Evolutionary conservation across 352 stramenopile genomes (phyloP), one percentile per base, ranked within the genome.

Genomic region (Pythium coloratum): DNA sequence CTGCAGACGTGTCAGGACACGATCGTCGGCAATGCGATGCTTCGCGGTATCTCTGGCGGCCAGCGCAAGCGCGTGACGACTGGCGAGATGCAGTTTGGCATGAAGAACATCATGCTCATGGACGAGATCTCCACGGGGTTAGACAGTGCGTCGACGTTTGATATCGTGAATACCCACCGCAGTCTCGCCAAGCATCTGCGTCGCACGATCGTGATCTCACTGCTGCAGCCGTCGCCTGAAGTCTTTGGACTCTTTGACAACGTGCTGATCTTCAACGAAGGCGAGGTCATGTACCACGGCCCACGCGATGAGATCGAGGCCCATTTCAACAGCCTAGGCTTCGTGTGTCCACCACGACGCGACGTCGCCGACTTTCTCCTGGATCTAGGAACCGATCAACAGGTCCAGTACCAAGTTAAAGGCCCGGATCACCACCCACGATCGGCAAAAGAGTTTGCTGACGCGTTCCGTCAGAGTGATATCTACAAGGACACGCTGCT

Each of bases 171-270:
- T 6, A 81, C 77, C 9, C 70, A 83, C 50, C 70, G 78, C 8
- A 77, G 66, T 40, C 66, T 88, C 46, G 94, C 84, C 2, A 76
- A 94, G 67, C 86, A 88, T 16, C 66, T 92, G 14, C 63, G 76
- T 55, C 75, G 78, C 54, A 90, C 81, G 3, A 63, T 79, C 26
- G 74, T 94, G 33, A 83, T 97, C n/a, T 88, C 88, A 4, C 73
- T 98, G 8, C 69, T 97, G n/a, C 81, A 98, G 76, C 94, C 95
- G 36, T 88, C 94, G 16, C 95, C 95, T 8, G 94, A 98, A 76
- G 91, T 96, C 6, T 95, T 96, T 49, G 82, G 78, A 32, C 73
- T 98, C 10, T 98, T 99, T 68, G 95, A 99, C 75, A 86, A 98
- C 61, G 71, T 98, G 13, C 81, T 98, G 26, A 53, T 99, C n/a